Evolutionary conservation across 78 protist species (phyloP), one percentile per base, ranked within the genome.

Genomic region (Polysphondylium violaceum): DNA sequence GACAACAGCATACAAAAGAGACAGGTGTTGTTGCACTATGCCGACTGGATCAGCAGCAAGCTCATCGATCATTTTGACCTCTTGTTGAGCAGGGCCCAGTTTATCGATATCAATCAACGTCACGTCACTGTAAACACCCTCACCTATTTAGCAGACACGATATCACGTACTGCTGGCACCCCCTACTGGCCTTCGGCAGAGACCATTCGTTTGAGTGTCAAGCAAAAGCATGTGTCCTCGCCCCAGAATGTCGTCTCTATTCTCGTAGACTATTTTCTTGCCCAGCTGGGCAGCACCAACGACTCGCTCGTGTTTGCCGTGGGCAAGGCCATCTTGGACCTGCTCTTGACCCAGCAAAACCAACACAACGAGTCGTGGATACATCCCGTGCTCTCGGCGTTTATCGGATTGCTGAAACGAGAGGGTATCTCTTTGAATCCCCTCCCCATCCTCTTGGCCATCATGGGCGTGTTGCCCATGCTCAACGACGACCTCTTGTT

Each of bases 291-390:
- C 3, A 55, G 74, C 17, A 56, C 91, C 21, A 69, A 67, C 51
- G 91, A 83, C 65, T 60, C 79, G 8, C 43, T 83, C 43, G 91
- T 83, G 1, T 83, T 83, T 43, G 68, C 79, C 2, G 77, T 55
- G 25, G 91, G 91, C 14, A 83, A 83, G 53, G 91, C 91, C 7
- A 71, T 83, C 2, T 74, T 83, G 47, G 79, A 83, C 33, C 43
- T 83, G n/a, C 43, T 83, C 2, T 63, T 83, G 38, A 83, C 91
- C 1, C 91, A 83, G 43, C 63, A 47, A 44, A 83, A 83, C 33
- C 91, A 83, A 59, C 91, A 83, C 43, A 67, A 83, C 12, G 91
- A 83, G 51, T 44, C 67, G 12, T 83, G 91, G 91, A 83, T 83
- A 9, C 47, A 83, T 23, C 91, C 91, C 8, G 91, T 83, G 0